These are phyloP conservation scores for Fusarium verticillioides DNA, from an alignment of 2,329 filamentous ascomycete species.

Conservation along the genomic window DNA sequence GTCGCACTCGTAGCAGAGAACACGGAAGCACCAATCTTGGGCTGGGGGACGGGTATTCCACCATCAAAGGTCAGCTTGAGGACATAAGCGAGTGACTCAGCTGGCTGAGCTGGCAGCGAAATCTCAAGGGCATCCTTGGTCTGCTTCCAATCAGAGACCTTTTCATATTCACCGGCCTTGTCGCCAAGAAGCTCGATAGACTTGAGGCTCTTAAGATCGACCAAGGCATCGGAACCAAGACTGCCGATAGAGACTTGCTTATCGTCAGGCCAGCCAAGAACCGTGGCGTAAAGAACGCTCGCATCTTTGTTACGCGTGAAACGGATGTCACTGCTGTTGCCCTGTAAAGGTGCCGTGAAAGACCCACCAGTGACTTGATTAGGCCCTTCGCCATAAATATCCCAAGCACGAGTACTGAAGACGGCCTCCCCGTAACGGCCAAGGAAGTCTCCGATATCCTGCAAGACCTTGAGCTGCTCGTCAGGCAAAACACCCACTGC, in stretches of 20 bases:
- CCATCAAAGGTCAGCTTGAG: constrained; percentile 5
- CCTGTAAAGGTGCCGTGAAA: constrained; percentile 1
- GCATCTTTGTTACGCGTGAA: constrained; percentile 9
- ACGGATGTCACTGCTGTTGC: constrained; percentile 16
- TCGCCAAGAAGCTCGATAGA: constrained; percentile 5
- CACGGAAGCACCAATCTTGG: background rate
- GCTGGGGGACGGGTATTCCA: background rate
- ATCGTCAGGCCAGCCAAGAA: constrained; percentile 12
- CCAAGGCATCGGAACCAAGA: background rate
- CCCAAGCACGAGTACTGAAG: constrained; percentile 5
- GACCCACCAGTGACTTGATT: constrained; percentile 13
- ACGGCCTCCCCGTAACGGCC: constrained; percentile 3
- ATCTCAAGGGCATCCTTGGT: background rate
- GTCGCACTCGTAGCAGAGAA: background rate
- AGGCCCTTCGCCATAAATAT: constrained; percentile 3
- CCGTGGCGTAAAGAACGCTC: background rate
- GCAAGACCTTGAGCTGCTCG: constrained; percentile 11
- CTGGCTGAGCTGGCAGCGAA: background rate
- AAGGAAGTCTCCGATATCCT: constrained; percentile 9
- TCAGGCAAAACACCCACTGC: background rate
- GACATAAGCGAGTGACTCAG: background rate
- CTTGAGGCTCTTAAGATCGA: background rate
- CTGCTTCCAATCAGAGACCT: background rate
- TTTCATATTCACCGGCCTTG: background rate
- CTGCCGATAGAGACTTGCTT: background rate